A percentile compares a stretch with the other conserved stretches of the same genome.
These are phyloP conservation scores for Xylariales sp. DNA, from an alignment of 2,329 filamentous ascomycete species.

Conservation along the genomic window DNA sequence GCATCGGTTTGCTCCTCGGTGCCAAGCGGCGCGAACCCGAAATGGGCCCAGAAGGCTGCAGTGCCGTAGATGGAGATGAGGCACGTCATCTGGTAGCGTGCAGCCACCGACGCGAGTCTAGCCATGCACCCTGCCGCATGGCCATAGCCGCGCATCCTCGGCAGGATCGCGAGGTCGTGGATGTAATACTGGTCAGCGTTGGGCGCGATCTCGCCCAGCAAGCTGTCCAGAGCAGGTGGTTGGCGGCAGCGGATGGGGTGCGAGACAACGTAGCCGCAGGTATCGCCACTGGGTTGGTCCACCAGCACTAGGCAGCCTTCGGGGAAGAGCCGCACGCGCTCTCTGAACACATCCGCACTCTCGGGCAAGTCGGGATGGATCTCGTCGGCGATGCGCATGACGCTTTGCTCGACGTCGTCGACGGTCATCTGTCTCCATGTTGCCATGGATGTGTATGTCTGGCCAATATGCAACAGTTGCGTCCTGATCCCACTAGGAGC, in stretches of 20 bases:
- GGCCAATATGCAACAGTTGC: too few species aligned
- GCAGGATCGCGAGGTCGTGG: constrained; percentile 29
- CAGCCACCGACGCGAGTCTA: constrained; percentile 17
- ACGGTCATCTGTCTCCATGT: constrained; percentile 22
- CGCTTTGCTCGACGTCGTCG: constrained; percentile 18
- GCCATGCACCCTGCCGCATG: constrained; percentile 18
- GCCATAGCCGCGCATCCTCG: constrained; percentile 20
- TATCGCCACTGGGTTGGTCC: constrained; percentile 10
- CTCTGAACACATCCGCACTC: constrained; percentile 21
- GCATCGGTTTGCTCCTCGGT: constrained; percentile 15
- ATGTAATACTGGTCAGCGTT: constrained; percentile 32
- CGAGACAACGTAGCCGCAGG: constrained; percentile 30
- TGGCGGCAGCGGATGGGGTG: constrained; percentile 26
- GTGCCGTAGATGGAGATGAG: constrained; percentile 32
- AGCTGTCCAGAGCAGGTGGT: constrained; percentile 25
- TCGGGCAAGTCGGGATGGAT: constrained; percentile 28
- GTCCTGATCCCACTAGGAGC: too few species aligned
- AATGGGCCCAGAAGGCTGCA: constrained; percentile 24
- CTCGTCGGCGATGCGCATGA: constrained; percentile 20
- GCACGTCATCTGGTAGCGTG: constrained; percentile 19
- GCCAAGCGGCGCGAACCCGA: constrained; percentile 21
- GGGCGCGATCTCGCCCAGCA: constrained; percentile 20
- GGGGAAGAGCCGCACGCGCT: constrained; percentile 28
- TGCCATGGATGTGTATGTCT: constrained; percentile 4
- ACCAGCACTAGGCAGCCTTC: constrained; percentile 26